Evolutionary conservation across 441 rosid genomes (phyloP), one percentile per base, ranked within the genome.

Genomic region (Adansonia gregorii): DNA sequence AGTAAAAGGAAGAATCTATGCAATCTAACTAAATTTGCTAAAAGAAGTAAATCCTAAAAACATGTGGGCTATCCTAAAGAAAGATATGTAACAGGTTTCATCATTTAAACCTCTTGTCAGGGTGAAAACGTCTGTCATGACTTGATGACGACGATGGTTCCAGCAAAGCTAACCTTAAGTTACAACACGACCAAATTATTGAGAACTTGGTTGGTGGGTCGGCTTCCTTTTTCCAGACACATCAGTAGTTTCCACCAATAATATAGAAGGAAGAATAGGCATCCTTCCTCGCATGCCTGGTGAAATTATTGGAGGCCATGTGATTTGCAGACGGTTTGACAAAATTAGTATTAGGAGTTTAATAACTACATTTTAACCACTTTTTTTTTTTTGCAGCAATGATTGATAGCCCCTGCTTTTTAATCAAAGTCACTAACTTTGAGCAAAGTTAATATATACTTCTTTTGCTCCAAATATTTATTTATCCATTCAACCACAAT

Each of bases 141-240:
- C 39, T 31, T 31, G 39, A 31, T 31, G 39, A 31, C 39, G 39
- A 31, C 39, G 39, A 31, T 31, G 39, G 39, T 31, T 31, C 39
- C 39, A 31, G 39, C 39, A 31, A 31, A 31, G 39, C 39, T 31
- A 31, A 31, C 39, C 39, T 12, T 60, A 11, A 12, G 15, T 7
- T 63, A 31, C 20, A 3, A 20, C 51, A 6, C 20, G 15, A 48
- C 75, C 22, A 19, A 19, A 48, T 59, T 56, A 60, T 59, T 69
- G 61, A 68, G 41, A 39, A 3, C 8, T 54, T 15, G 60, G 75
- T 69, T 69, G 69, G 79, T 69, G 69, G 69, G 59, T n/a, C 35
- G 20, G 41, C 51, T 24, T 31, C 15, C 27, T 45, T 41, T 66
- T 76, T 76, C 1, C n/a, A 46, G 45, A 31, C 78, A 48, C 6